These are phyloP conservation scores for Boechera retrofracta DNA, from an alignment of 345 rosid genomes.

Conservation along the genomic window DNA sequence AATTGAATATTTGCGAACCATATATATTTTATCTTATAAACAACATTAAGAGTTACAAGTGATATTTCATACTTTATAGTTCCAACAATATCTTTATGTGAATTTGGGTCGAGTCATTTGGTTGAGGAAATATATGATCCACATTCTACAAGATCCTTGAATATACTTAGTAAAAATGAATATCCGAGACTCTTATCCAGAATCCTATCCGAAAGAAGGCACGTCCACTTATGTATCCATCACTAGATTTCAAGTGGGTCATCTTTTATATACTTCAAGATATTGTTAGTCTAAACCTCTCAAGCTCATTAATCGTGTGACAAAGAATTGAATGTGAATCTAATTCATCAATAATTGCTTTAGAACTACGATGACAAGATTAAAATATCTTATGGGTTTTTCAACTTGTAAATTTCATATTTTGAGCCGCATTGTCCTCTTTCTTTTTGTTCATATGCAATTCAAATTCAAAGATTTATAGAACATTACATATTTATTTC, in stretches of 20 bases:
- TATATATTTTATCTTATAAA: neutral
- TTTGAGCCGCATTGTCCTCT: conserved; percentile 16
- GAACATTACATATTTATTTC: conserved; percentile 44
- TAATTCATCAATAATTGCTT: neutral
- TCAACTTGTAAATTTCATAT: conserved; percentile 11
- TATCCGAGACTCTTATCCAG: conserved; percentile 33
- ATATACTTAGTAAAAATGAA: conserved; percentile 35
- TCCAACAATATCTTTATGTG: neutral
- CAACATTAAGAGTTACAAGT: neutral
- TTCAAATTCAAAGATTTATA: conserved; percentile 18
- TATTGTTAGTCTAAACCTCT: conserved; percentile 9
- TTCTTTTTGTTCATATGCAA: neutral
- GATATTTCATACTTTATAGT: neutral
- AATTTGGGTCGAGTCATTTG: conserved; percentile 12
- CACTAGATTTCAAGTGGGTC: conserved; percentile 39
- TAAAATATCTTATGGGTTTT: neutral
- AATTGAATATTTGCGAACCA: neutral
- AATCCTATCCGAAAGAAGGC: conserved; percentile 36
- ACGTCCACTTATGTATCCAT: conserved; percentile 35
- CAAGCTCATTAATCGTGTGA: conserved; percentile 13
- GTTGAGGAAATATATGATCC: conserved; percentile 8
- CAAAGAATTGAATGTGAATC: conserved; percentile 4
- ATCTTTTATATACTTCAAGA: conserved; percentile 23
- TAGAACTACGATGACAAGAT: neutral
- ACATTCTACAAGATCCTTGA: conserved; percentile 21